phyloP scores from a whole-genome alignment of 2,329 filamentous ascomycete species.

The Arthrobotrys megalospora region DNA sequence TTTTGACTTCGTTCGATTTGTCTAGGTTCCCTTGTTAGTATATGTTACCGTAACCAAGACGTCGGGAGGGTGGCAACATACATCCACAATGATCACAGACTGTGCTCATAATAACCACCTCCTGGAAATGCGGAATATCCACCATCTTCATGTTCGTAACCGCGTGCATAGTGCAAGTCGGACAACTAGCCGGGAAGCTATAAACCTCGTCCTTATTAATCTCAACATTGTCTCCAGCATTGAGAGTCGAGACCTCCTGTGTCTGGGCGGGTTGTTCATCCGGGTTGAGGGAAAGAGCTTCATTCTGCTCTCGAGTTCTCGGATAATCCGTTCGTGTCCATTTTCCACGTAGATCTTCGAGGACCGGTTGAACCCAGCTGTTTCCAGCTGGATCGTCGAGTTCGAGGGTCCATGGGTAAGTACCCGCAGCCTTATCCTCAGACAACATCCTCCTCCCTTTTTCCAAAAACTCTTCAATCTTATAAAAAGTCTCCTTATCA shows the following conservation, averaged over 20 bases:
- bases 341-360: slow-evolving; percentile 84
- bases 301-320: slow-evolving; percentile 88
- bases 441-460: slow-evolving; percentile 83
- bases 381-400: slow-evolving; percentile 95
- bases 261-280: slow-evolving; percentile 67
- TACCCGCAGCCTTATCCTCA: slow-evolving; percentile 65
- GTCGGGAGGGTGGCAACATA: slow-evolving; percentile 62
- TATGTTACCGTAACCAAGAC: background rate
- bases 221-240: slow-evolving; percentile 68
- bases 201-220: slow-evolving; percentile 95
- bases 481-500: slow-evolving; percentile 81
- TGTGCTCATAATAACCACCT: slow-evolving; percentile 95
- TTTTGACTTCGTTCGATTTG: slow-evolving; percentile 97
- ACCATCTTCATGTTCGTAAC: slow-evolving; percentile 99
- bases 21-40: slow-evolving; percentile 67
- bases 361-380: slow-evolving; percentile 93
- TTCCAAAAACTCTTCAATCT: slow-evolving; percentile 82
- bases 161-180: slow-evolving; percentile 88
- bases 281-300: slow-evolving; percentile 80
- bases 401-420: slow-evolving; percentile 87
- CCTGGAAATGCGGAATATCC: slow-evolving; percentile 97
- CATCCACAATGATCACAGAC: slow-evolving; percentile 90
- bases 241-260: slow-evolving; percentile 62
- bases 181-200: slow-evolving; percentile 90
- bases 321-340: slow-evolving; percentile 89